phyloP scores from a whole-genome alignment of 2,329 filamentous ascomycete species.

The Spiromastix sp. region DNA sequence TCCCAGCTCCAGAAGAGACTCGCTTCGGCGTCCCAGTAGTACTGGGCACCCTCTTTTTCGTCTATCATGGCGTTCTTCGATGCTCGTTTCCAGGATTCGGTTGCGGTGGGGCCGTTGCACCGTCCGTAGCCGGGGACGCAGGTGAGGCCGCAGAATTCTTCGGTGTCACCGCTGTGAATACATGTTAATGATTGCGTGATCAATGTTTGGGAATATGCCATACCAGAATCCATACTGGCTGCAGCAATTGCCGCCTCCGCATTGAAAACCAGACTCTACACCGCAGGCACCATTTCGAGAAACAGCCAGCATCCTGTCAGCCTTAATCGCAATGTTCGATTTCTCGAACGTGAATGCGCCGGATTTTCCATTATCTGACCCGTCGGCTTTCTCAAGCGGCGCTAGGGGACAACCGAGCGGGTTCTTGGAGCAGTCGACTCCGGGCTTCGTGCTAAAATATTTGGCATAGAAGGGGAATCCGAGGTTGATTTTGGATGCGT shows the following conservation, averaged over 20 bases:
- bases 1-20: slow-evolving; percentile 67
- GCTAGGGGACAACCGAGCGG: slow-evolving; percentile 51
- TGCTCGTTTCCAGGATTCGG: slow-evolving; percentile 49
- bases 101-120: slow-evolving; percentile 40
- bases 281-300: slow-evolving; percentile 26
- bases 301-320: slow-evolving; percentile 17
- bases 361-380: slow-evolving; percentile 47
- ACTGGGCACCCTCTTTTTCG: slow-evolving; percentile 49
- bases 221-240: slow-evolving; percentile 29
- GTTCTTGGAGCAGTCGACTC: slow-evolving; percentile 33
- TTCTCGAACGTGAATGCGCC: slow-evolving; percentile 41
- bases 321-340: slow-evolving; percentile 13
- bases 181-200: not conserved
- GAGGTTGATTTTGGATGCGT: slow-evolving; percentile 48
- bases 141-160: slow-evolving; percentile 22
- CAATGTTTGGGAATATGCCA: too few species aligned
- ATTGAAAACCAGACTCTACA: slow-evolving; percentile 18
- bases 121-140: slow-evolving; percentile 31
- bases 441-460: slow-evolving; percentile 49
- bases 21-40: slow-evolving; percentile 53
- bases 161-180: slow-evolving; percentile 20
- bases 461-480: slow-evolving; percentile 62
- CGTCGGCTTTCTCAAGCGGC: slow-evolving; percentile 49
- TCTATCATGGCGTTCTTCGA: slow-evolving; percentile 46
- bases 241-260: slow-evolving; percentile 23